Conservation (phyloP, 345 rosid genomes). For the Dimocarpus longan region DNA sequence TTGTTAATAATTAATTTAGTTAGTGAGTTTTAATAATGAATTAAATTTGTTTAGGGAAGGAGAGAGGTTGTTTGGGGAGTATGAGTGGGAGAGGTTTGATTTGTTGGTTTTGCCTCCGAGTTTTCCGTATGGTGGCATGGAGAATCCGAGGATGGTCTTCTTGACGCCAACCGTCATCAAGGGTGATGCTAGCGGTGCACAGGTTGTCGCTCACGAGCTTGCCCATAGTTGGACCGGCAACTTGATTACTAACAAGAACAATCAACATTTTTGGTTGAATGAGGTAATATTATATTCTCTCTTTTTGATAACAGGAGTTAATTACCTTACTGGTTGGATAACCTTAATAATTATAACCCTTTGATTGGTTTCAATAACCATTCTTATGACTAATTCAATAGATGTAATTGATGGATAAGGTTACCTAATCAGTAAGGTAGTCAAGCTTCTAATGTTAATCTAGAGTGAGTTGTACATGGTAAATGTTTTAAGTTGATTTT, state of each 20-base stretch:
- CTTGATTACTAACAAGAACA: constrained; percentile 80
- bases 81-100: constrained; percentile 93
- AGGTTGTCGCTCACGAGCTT: constrained; percentile 87
- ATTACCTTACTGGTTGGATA: too few relatives aligned
- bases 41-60: constrained; percentile 42
- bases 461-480: background rate
- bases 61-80: constrained; percentile 73
- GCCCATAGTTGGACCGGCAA: constrained; percentile 98
- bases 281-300: constrained; percentile 49
- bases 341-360: too few relatives aligned
- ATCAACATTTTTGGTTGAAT: constrained; percentile 95
- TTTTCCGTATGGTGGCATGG: constrained; percentile 95
- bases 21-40: background rate
- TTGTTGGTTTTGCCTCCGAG: constrained; percentile 87
- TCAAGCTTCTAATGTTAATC: background rate
- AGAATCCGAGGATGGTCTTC: constrained; percentile 89
- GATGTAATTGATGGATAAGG: too few relatives aligned
- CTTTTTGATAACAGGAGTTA: too few relatives aligned
- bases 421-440: too few relatives aligned
- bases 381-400: too few relatives aligned
- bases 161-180: constrained; percentile 89
- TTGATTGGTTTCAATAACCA: too few relatives aligned
- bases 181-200: constrained; percentile 87
- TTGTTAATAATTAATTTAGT: background rate
- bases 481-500: constrained; percentile 3